Conservation (phyloP, 495 filamentous ascomycete species). For the Lasiosphaeria miniovina region DNA sequence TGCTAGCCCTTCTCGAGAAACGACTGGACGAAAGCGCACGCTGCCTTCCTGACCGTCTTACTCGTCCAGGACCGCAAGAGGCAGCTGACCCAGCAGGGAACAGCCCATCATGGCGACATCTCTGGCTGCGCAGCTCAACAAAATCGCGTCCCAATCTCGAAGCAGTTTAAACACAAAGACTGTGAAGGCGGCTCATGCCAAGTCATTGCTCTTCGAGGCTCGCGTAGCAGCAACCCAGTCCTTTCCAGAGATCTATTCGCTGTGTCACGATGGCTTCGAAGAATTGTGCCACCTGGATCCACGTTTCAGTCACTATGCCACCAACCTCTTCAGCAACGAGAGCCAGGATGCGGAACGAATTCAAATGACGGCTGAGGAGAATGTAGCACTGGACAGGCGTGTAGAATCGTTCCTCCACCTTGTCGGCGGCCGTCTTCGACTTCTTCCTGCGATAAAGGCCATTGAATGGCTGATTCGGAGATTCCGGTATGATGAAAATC, state of each 20-base stretch:
- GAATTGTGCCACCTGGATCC: constrained; percentile 84
- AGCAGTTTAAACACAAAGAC: constrained; percentile 83
- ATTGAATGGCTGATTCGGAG: constrained; percentile 91
- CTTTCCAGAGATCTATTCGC: constrained; percentile 80
- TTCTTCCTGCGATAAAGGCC: constrained; percentile 83
- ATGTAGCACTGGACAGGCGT: constrained; percentile 71
- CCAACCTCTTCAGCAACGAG: constrained; percentile 82
- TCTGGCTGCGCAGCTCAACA: constrained; percentile 75
- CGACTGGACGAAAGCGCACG: background rate
- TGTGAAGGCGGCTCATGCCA: constrained; percentile 81
- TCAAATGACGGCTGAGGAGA: constrained; percentile 77
- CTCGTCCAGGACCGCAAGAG: background rate
- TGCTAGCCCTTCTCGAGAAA: background rate
- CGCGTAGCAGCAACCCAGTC: constrained; percentile 77
- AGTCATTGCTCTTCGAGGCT: constrained; percentile 87
- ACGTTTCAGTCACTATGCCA: constrained; percentile 66
- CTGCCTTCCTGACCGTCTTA: background rate
- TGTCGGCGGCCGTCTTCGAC: constrained; percentile 66
- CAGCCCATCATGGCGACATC: constrained; percentile 62
- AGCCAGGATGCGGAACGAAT: constrained; percentile 83
- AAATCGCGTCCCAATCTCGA: constrained; percentile 73
- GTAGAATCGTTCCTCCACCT: constrained; percentile 79
- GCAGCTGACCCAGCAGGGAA: background rate
- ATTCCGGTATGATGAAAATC: constrained; percentile 63
- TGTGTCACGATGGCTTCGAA: constrained; percentile 83